Evolutionary conservation across 768 basidiomycete species (phyloP), one percentile per base, ranked within the genome.

Genomic region (Boletus speciosus): DNA sequence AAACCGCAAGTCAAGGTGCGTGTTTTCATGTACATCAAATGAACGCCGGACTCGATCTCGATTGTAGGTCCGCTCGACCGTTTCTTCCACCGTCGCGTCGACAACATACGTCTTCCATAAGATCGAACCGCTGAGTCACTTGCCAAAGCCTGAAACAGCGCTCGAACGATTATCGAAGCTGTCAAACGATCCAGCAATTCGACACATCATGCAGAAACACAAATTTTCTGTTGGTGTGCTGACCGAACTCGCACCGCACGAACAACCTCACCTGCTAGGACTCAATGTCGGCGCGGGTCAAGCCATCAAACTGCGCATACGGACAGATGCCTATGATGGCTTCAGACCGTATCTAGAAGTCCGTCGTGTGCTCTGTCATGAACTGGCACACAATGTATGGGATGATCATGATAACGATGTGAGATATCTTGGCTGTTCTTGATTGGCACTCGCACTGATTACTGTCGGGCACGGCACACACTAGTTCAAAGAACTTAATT

Each of bases 211-310:
- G 88, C 79, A 77, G 57, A 75, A 74, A 56, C 87, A 91, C 67
- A 66, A 81, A 54, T 84, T 88, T 59, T 75, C 81, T 1, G 86
- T 91, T 6, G 83, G 84, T 0, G 56, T 85, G 3, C 73, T 90
- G 41, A 90, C 88, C 2, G 88, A 91, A 68, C 80, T 91, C 16
- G 88, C 87, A 15, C 88, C 88, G 0, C 87, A 88, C 53, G 88
- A 90, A 63, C 78, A 85, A 53, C 87, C 88, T 6, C 73, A 81
- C 29, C 68, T 90, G 10, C 75, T 88, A 4, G 89, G 90, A 0
- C 74, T 88, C 37, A 90, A 90, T 61, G 78, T 78, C 45, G 82
- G 81, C 46, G 74, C 68, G 0, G 88, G 88, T 0, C 72, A 82
- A 59, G 70, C 76, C 21, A 88, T 91, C 60, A 85, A 84, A 63